phyloP scores from a whole-genome alignment of 306 rosid genomes.

The Rosa lucieae region DNA sequence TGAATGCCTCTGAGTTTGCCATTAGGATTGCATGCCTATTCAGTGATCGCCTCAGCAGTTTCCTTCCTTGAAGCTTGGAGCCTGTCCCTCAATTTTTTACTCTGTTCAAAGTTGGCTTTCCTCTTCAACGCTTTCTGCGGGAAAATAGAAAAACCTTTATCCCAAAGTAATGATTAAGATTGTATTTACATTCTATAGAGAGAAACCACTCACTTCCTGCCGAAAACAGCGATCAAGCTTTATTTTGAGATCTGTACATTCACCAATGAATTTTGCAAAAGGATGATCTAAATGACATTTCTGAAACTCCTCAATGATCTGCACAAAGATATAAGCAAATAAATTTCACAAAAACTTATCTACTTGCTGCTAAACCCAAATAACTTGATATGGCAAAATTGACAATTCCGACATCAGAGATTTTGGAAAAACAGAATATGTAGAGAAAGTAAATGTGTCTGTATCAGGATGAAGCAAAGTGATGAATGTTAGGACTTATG shows the following conservation, averaged over 20 bases:
- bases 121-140: constrained; percentile 90
- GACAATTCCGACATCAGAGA: neutral
- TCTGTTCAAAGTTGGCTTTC: constrained; percentile 88
- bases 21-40: constrained; percentile 29
- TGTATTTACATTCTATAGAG: neutral
- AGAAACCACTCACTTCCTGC: constrained; percentile 60
- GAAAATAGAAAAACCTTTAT: constrained; percentile 5
- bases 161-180: neutral
- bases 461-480: neutral
- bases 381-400: neutral
- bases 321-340: constrained; percentile 4
- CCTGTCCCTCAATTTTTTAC: constrained; percentile 74
- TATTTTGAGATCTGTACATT: constrained; percentile 86
- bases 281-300: constrained; percentile 87
- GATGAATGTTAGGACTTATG: neutral
- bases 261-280: constrained; percentile 68
- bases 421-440: neutral
- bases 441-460: neutral
- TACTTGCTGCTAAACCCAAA: constrained; percentile 1
- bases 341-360: neutral
- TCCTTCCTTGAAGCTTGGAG: constrained; percentile 70
- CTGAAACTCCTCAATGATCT: constrained; percentile 82
- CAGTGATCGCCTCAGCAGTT: constrained; percentile 41
- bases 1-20: neutral
- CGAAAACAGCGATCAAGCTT: constrained; percentile 92